These are phyloP conservation scores for Phytophthora sp. DNA, from an alignment of 352 stramenopile species.

Conservation along the genomic window DNA sequence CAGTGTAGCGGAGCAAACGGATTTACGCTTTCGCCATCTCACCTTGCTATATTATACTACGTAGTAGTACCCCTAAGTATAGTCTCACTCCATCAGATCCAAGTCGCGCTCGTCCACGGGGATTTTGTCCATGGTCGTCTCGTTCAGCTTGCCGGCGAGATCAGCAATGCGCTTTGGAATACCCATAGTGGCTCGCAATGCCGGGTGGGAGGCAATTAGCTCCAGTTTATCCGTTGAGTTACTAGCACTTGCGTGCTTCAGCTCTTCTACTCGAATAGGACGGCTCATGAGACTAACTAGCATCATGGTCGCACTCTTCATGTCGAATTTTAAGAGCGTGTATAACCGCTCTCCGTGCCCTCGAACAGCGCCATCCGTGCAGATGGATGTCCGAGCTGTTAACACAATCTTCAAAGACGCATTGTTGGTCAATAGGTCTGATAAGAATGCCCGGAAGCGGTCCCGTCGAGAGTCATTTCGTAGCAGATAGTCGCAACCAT, in stretches of 20 bases:
- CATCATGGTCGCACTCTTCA: conserved; percentile 79
- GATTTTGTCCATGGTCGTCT: conserved; percentile 75
- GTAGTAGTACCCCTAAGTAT: conserved; percentile 21
- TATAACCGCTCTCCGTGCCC: conserved; percentile 77
- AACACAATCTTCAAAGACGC: conserved; percentile 77
- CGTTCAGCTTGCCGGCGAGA: conserved; percentile 70
- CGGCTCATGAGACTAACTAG: conserved; percentile 77
- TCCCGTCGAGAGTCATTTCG: conserved; percentile 52
- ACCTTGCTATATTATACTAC: conserved; percentile 19
- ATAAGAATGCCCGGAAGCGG: conserved; percentile 72
- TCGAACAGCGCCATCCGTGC: conserved; percentile 63
- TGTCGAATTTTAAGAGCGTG: conserved; percentile 64
- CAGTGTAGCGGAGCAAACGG: no score
- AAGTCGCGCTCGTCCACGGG: conserved; percentile 39
- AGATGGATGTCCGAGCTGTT: conserved; percentile 65
- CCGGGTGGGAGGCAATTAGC: conserved; percentile 73
- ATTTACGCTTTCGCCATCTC: no score
- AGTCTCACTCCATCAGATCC: conserved; percentile 42
- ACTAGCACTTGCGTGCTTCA: conserved; percentile 42
- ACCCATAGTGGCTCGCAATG: conserved; percentile 58
- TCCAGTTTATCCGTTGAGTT: conserved; percentile 72
- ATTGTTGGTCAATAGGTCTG: conserved; percentile 74
- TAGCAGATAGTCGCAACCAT: conserved; percentile 76
- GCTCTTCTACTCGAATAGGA: conserved; percentile 70
- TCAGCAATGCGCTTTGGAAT: conserved; percentile 77